phyloP scores from a whole-genome alignment of 129 eudicot species.

The Oenanthe sinensis region DNA sequence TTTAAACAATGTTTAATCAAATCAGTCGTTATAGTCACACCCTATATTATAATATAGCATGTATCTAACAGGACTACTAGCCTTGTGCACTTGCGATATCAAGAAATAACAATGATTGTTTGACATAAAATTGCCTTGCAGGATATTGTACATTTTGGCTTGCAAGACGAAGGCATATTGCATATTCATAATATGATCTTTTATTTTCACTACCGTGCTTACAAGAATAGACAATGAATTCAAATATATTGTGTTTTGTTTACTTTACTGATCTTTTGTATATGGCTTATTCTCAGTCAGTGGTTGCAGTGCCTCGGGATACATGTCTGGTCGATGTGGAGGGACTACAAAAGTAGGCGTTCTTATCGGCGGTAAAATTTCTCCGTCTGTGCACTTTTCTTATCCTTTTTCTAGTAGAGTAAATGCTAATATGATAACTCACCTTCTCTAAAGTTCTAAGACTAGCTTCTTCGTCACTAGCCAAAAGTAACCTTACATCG shows the following conservation, averaged over 20 bases:
- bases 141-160: not conserved
- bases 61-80: not conserved
- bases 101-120: not conserved
- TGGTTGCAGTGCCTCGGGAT: constrained; percentile 29
- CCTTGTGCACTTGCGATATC: not conserved
- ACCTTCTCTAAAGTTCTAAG: not conserved
- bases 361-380: constrained; percentile 54
- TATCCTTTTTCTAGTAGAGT: not conserved
- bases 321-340: constrained; percentile 48
- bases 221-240: not conserved
- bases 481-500: not conserved
- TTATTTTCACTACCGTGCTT: not conserved
- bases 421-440: not conserved
- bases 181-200: not conserved
- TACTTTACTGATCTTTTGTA: constrained; percentile 20
- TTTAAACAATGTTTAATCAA: not conserved
- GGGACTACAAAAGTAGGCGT: constrained; percentile 40
- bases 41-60: not conserved
- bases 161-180: not conserved
- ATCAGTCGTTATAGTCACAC: not conserved
- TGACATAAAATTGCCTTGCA: not conserved
- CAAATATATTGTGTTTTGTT: not conserved
- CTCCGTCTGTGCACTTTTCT: not conserved
- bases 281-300: constrained; percentile 31
- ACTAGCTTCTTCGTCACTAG: not conserved